These are phyloP conservation scores for Globisporangium paddicum DNA, from an alignment of 352 stramenopile species.

Conservation along the genomic window DNA sequence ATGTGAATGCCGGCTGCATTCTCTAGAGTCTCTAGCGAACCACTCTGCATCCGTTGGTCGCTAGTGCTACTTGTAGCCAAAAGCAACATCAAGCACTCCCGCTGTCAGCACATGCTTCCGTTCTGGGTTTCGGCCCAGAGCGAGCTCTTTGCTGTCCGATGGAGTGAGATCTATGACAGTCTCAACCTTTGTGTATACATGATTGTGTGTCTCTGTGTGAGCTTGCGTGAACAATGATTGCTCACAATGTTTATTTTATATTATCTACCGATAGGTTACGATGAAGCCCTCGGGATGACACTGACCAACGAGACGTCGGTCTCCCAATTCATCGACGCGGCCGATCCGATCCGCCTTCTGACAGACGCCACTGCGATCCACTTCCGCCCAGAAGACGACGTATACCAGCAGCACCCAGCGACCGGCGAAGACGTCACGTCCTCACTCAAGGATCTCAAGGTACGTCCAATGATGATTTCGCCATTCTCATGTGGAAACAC, in stretches of 20 bases:
- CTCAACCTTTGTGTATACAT: constrained; percentile 5
- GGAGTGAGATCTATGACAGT: constrained; percentile 86
- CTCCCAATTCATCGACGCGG: constrained; percentile 79
- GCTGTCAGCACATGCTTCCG: constrained; percentile 41
- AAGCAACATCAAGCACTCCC: constrained; percentile 84
- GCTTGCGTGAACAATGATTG: not conserved
- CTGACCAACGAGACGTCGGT: constrained; percentile 85
- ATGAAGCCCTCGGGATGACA: constrained; percentile 82
- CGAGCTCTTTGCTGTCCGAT: constrained; percentile 45
- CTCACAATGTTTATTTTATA: constrained; percentile 6
- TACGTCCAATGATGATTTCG: constrained; percentile 18
- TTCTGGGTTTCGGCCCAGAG: constrained; percentile 14
- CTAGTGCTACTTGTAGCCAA: constrained; percentile 89
- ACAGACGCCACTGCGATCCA: constrained; percentile 93
- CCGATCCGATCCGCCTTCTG: constrained; percentile 95
- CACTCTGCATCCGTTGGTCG: constrained; percentile 59
- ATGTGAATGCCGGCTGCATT: constrained; percentile 65
- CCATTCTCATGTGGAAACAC: not conserved
- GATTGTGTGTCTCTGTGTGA: constrained; percentile 5
- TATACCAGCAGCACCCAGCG: constrained; percentile 72
- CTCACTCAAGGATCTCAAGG: constrained; percentile 91
- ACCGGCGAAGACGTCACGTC: constrained; percentile 81
- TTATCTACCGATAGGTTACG: constrained; percentile 76
- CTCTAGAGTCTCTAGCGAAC: constrained; percentile 87
- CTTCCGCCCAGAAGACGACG: constrained; percentile 81